Base-by-base conservation (phyloP, 805 yeast genomes). In the Ogataea polymorpha region DNA sequence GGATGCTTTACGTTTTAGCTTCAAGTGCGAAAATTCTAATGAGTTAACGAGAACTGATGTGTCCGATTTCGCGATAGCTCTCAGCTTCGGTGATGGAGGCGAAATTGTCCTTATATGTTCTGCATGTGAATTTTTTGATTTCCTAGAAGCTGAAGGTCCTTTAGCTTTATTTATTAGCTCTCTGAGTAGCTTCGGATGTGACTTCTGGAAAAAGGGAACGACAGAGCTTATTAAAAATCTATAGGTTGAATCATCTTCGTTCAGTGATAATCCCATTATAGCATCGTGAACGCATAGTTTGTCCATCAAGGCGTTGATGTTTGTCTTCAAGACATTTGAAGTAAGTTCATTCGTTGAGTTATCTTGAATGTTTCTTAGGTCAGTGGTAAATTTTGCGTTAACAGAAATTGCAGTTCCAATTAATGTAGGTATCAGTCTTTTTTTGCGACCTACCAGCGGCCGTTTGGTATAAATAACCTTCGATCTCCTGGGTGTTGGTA, bases 261-360 rank as follows among this genome's bases (percentile, higher is more conserved):
- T 54, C 10, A 57, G 42, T 17, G 55, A 44, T 4, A 53, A 30
- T 2, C 62, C 65, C 8, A 39, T 31, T 3, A 63, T 49, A 1
- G 66, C 67, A 44, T 63, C 68, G 50, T 56, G 55, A 8, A 61
- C 58, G 39, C 65, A 59, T 23, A 63, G 39, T 33, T 51, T 51
- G 40, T 63, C 68, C 27, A 63, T 56, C 11, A 56, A 38, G 3
- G 49, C 44, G 7, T 41, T 42, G 13, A 61, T 32, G 20, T 53
- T 42, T 10, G 41, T 38, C 14, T 11, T 15, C 18, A 15, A 12
- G 28, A 20, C 24, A 21, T 11, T 11, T 13, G 25, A 16, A n/a
- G 26, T 26, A 2, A 24, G 27, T 5, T 24, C 27, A 12, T 24
- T 24, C 2, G 10, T 24, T 24, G 14, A 12, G 27, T 24, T 5